Base-by-base conservation (phyloP, 148 eudicot species). In the Cornus suecica region DNA sequence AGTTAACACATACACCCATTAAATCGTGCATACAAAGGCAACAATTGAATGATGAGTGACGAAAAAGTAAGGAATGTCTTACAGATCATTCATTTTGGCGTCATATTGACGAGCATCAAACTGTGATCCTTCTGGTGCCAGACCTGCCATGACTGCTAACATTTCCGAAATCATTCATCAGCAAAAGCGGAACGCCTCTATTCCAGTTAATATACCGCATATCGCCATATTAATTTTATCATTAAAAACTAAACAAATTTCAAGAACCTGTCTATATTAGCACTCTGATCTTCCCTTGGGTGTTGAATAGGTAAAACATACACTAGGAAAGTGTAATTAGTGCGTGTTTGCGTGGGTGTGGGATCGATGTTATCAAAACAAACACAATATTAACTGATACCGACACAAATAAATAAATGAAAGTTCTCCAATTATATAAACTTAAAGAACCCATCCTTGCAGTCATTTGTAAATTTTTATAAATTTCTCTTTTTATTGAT, bases 71-170 rank as follows among this genome's bases (percentile, higher is more conserved):
- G 62, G 0, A 58, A 4, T 5, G 20, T 29, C 83, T 71, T 69
- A 81, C 83, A 81, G 23, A 60, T 81, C 80, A 22, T 42, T 72
- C 83, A 81, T 81, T 32, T 81, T 81, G 25, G 83, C 16, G 48
- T 80, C 83, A 80, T 25, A 80, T 25, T 80, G 80, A 66, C 76
- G 72, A 48, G 67, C 76, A 80, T 80, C 83, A 72, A 52, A 77
- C 7, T 64, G 80, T 31, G 75, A 70, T 75, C 79, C 79, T 54
- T 80, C 82, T 64, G 78, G 78, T 75, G 75, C 75, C 10, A 60
- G n/a, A 69, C 75, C 78, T 65, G 82, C 82, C 82, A 80, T 80
- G 52, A 75, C 82, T 74, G 78, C 80, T 76, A 48, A 65, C 6
- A 73, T 11, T 2, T 32, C 56, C 37, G 29, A 54, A 56, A 73